Base-by-base conservation (phyloP, 345 rosid genomes). In the Bruguiera parviflora region DNA sequence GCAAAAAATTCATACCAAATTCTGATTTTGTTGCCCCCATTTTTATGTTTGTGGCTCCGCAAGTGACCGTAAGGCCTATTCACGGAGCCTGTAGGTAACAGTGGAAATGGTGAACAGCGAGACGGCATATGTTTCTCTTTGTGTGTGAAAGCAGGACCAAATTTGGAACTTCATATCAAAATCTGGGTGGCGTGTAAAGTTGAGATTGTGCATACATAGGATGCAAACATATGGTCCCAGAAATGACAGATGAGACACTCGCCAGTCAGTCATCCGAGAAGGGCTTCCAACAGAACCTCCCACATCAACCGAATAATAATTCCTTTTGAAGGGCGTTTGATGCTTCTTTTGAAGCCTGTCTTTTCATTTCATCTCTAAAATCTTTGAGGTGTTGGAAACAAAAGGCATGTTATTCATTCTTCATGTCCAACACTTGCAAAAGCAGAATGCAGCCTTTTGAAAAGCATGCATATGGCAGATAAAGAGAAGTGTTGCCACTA, bases 381-480 rank as follows among this genome's bases (percentile, higher is more conserved):
- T 1, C 49, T 16, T 16, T 29, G 37, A 33, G 37, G 37, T 2
- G 25, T 29, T 8, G 31, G 65, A 69, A 69, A 49, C 58, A 69
- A 49, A 69, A 29, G 32, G 72, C 33, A 31, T 31, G 59, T 47
- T 29, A 6, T 9, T 7, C 22, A 53, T 22, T 33, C 59, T 56
- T 67, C 53, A 56, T 13, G 31, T 55, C 65, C 37, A 73, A 55
- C 73, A 69, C n/a, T 27, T 47, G 37, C 37, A 8, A 67, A 52
- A 35, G 21, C 71, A 53, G 22, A 18, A 22, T 52, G 46, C 79
- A 53, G 73, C 77, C 72, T 77, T 68, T 58, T 28, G 9, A 20
- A 58, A 67, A 70, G 64, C 58, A 9, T 29, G 33, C 25, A 8
- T 10, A 2, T 6, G 16, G 61, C 43, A 25, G 66, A 49, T 64